phyloP scores from a whole-genome alignment of 805 yeast species.

The Starmerella cellae region DNA sequence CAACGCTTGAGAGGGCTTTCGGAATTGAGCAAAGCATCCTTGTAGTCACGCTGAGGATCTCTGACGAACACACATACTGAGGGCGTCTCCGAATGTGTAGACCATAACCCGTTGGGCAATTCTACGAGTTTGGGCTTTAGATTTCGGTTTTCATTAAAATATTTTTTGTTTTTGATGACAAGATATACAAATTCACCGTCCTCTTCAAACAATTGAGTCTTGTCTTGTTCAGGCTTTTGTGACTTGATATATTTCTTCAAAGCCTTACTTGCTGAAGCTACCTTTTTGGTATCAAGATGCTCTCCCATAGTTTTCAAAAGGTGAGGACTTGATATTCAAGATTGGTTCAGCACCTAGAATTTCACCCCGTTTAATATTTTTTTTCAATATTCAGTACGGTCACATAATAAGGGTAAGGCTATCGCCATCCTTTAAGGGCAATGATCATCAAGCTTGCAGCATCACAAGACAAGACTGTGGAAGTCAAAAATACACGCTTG shows the following conservation, averaged over 20 bases:
- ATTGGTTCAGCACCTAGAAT: no score
- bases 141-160: conserved; percentile 42
- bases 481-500: no score
- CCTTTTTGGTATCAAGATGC: conserved; percentile 22
- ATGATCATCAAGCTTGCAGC: no score
- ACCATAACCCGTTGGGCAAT: conserved; percentile 35
- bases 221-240: conserved; percentile 26
- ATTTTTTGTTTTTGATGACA: conserved; percentile 52
- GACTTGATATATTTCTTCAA: conserved; percentile 44
- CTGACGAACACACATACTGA: conserved; percentile 56
- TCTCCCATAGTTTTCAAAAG: no score
- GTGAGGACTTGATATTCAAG: no score
- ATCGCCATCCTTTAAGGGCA: no score
- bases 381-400: background rate
- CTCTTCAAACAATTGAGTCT: conserved; percentile 43
- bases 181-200: conserved; percentile 40
- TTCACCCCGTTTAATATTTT: no score
- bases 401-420: background rate
- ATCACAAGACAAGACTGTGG: no score
- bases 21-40: conserved; percentile 26
- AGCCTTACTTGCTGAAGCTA: conserved; percentile 35
- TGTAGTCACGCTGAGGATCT: conserved; percentile 40
- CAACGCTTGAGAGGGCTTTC: conserved; percentile 33
- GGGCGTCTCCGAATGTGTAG: conserved; percentile 31
- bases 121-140: conserved; percentile 33